Percentiles rank a stretch among this genome's conserved stretches.
phyloP scores from a whole-genome alignment of 345 rosid species.

The Citrus sp. region DNA sequence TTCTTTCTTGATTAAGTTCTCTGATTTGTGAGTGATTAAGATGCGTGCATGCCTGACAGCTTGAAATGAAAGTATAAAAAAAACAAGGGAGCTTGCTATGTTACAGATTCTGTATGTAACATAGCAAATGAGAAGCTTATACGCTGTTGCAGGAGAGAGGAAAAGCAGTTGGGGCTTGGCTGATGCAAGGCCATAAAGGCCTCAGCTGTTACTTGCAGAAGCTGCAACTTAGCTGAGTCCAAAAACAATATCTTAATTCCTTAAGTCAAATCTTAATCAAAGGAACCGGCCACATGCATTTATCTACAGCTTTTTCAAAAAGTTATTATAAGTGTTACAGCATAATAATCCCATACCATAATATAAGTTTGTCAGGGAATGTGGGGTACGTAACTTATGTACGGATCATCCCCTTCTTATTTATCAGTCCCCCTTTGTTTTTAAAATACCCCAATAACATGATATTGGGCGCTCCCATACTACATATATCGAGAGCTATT shows the following conservation, averaged over 20 bases:
- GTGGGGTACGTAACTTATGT: conserved; percentile 43
- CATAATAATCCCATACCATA: background rate
- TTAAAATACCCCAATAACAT: background rate
- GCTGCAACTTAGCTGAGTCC: too few relatives aligned
- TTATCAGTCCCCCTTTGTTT: background rate
- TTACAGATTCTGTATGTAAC: too few relatives aligned
- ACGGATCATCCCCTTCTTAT: conserved; percentile 32
- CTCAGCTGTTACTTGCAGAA: too few relatives aligned
- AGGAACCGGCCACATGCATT: background rate
- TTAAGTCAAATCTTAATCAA: conserved; percentile 8
- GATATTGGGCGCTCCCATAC: background rate
- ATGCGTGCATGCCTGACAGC: background rate
- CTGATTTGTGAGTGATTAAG: background rate
- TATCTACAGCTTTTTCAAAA: background rate
- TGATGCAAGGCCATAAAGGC: too few relatives aligned
- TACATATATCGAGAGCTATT: too few relatives aligned
- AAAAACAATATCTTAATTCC: conserved; percentile 6
- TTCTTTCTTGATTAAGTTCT: too few relatives aligned
- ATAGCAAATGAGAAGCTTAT: too few relatives aligned
- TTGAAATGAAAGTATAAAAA: background rate
- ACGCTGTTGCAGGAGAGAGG: too few relatives aligned
- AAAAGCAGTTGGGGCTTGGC: too few relatives aligned
- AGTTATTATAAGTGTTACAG: background rate
- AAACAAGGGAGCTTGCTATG: too few relatives aligned
- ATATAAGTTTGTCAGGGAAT: conserved; percentile 50